A percentile compares a stretch with the other conserved stretches of the same genome.
Evolutionary conservation across 345 rosid species (phyloP).

Genomic region (Syzygium grande): DNA sequence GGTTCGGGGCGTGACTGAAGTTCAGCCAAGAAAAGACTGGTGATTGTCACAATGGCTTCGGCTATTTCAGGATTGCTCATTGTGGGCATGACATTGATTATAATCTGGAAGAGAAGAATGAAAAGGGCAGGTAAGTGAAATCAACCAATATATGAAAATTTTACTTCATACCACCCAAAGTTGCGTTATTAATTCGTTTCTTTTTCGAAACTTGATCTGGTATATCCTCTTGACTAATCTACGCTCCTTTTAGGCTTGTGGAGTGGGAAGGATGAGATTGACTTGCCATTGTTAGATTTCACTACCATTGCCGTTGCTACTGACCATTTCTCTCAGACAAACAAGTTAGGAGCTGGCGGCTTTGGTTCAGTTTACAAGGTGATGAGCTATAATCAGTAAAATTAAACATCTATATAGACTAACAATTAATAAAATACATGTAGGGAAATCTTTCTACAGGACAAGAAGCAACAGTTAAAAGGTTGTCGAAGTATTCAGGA

Average conservation of each 20-base stretch:
- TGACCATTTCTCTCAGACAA: conserved; percentile 18
- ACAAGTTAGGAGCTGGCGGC: conserved; percentile 42
- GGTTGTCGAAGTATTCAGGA: conserved; percentile 8
- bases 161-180: too few relatives aligned
- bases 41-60: not conserved
- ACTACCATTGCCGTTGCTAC: conserved; percentile 30
- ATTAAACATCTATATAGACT: too few relatives aligned
- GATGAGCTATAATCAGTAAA: too few relatives aligned
- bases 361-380: conserved; percentile 47
- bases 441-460: conserved; percentile 36
- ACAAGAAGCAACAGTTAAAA: conserved; percentile 39
- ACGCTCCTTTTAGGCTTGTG: not conserved
- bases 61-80: not conserved
- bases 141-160: too few relatives aligned
- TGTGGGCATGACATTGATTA: not conserved
- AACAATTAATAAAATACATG: not conserved
- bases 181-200: not conserved
- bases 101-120: not conserved
- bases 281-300: conserved; percentile 29
- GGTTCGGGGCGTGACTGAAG: too few relatives aligned
- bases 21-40: not conserved
- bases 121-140: conserved; percentile 1
- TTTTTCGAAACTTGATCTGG: conserved; percentile 1
- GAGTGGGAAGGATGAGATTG: conserved; percentile 6
- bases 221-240: not conserved